Conservation (phyloP, 129 eudicot genomes). For the Scalesia atractyloides region DNA sequence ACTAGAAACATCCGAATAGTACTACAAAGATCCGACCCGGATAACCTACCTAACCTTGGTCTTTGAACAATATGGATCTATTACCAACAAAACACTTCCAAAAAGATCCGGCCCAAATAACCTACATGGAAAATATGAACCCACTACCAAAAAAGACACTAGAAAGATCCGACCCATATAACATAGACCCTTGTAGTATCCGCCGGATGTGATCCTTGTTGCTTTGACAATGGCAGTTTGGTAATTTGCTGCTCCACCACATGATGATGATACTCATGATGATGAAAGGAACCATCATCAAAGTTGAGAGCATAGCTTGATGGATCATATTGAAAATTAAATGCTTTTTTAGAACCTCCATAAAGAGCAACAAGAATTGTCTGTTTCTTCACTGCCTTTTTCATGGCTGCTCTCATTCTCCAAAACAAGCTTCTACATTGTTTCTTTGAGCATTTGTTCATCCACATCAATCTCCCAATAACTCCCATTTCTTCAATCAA, state of each 20-base stretch:
- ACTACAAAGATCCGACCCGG: slow-evolving; percentile 29
- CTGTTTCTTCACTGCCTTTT: slow-evolving; percentile 45
- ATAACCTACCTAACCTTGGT: slow-evolving; percentile 11
- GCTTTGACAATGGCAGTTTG: slow-evolving; percentile 20
- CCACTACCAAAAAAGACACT: slow-evolving; percentile 6
- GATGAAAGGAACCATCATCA: slow-evolving; percentile 56
- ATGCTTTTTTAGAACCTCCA: slow-evolving; percentile 34
- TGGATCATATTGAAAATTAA: slow-evolving; percentile 75
- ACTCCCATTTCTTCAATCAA: slow-evolving; percentile 35
- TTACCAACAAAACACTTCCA: background rate
- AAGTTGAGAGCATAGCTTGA: slow-evolving; percentile 84
- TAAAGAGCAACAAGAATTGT: slow-evolving; percentile 31
- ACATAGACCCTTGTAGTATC: slow-evolving; percentile 49
- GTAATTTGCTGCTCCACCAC: slow-evolving; percentile 28
- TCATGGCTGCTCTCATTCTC: slow-evolving; percentile 56
- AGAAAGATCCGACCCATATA: slow-evolving; percentile 45
- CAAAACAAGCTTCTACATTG: slow-evolving; percentile 56
- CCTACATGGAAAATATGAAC: slow-evolving; percentile 1
- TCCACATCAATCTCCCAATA: slow-evolving; percentile 34
- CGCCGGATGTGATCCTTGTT: slow-evolving; percentile 20
- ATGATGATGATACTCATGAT: slow-evolving; percentile 14
- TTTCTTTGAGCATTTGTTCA: slow-evolving; percentile 46
- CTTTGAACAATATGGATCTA: background rate
- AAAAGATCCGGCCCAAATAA: slow-evolving; percentile 46
- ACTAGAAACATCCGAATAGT: background rate